phyloP scores from a whole-genome alignment of 1,284 basidiomycete genomes.

The Neolentinus lepideus region DNA sequence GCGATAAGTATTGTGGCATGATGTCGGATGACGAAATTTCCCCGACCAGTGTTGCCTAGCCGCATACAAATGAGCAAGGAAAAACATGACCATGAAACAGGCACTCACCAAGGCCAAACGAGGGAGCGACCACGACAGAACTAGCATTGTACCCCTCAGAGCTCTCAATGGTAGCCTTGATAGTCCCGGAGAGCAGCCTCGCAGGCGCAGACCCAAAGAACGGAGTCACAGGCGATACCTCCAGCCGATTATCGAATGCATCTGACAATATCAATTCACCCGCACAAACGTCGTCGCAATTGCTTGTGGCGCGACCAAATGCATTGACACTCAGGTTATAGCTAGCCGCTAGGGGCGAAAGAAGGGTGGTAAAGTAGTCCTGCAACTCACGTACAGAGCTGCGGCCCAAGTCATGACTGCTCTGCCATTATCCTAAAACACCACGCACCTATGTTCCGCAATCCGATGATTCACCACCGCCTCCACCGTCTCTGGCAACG shows the following conservation, averaged over 20 bases:
- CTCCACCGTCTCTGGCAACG: constrained; percentile 30
- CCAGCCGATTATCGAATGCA: constrained; percentile 27
- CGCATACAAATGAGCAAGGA: not conserved
- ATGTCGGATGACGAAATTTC: not conserved
- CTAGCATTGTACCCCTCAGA: not conserved
- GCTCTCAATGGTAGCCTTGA: constrained; percentile 18
- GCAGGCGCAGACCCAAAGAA: constrained; percentile 26
- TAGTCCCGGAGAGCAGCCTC: constrained; percentile 33
- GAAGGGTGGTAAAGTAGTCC: constrained; percentile 19
- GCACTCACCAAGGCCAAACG: not conserved
- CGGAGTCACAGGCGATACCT: constrained; percentile 42
- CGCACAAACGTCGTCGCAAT: constrained; percentile 3
- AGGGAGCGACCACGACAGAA: not conserved
- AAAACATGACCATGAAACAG: not conserved
- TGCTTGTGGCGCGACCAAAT: constrained; percentile 30
- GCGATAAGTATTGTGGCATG: not conserved
- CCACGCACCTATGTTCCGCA: constrained; percentile 35
- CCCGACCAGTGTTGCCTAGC: not conserved
- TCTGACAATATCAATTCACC: constrained; percentile 18
- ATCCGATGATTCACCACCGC: constrained; percentile 40
- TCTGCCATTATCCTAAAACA: not conserved
- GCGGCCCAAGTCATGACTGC: not conserved
- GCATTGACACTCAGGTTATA: constrained; percentile 43
- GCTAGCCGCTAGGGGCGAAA: constrained; percentile 22
- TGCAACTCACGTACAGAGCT: constrained; percentile 24